These are phyloP conservation scores for Ephemerocybe angulata DNA, from an alignment of 768 basidiomycete genomes.

Conservation along the genomic window DNA sequence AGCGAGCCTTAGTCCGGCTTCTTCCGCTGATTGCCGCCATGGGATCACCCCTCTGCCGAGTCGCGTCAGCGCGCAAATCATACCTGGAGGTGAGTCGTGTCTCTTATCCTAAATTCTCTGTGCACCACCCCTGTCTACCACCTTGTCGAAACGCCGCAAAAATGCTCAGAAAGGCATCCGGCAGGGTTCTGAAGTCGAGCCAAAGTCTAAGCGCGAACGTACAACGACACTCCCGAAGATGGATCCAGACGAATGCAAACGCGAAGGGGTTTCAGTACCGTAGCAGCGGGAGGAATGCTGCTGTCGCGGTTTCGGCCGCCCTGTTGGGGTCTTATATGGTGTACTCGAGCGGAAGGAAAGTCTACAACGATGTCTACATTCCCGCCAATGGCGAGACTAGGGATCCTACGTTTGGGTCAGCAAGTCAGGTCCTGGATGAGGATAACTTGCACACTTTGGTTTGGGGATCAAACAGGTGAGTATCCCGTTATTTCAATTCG, in stretches of 20 bases:
- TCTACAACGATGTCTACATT: constrained; percentile 2
- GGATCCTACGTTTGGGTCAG: not conserved
- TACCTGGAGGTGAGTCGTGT: too few species aligned
- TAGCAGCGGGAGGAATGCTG: not conserved
- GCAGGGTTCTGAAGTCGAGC: too few species aligned
- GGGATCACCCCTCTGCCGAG: too few species aligned
- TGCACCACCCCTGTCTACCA: too few species aligned
- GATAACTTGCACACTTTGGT: constrained; percentile 46
- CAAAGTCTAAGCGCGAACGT: too few species aligned
- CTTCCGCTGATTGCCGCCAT: too few species aligned
- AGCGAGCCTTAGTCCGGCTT: too few species aligned
- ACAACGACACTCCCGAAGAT: too few species aligned
- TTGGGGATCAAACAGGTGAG: constrained; percentile 77
- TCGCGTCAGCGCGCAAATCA: too few species aligned
- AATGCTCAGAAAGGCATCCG: too few species aligned
- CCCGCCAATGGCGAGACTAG: not conserved
- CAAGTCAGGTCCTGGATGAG: constrained; percentile 14
- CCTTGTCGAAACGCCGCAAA: too few species aligned
- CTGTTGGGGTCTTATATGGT: not conserved
- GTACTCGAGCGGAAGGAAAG: not conserved
- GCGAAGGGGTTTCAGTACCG: not conserved
- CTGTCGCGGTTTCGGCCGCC: not conserved
- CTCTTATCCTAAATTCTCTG: too few species aligned
- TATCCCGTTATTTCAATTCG: constrained; percentile 6
- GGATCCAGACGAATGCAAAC: not conserved